Evolutionary conservation across 306 rosid genomes (phyloP).

Genomic region (Medicago lupulina): DNA sequence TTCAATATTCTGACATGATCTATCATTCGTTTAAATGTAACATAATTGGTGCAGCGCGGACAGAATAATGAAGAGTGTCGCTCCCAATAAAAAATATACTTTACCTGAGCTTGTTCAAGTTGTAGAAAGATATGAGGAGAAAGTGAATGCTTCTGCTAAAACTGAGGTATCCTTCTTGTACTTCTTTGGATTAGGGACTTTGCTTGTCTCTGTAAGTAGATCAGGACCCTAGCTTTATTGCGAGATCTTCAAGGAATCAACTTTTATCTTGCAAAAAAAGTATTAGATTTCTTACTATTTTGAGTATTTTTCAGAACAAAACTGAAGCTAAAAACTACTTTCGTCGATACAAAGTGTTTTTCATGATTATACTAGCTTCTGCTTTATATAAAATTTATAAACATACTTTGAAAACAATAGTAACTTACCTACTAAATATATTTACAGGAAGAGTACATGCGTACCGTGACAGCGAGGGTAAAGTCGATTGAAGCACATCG

Average conservation of each 20-base stretch:
- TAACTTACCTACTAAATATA: background rate
- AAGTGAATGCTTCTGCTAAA: background rate
- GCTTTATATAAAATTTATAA: background rate
- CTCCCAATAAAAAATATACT: too few species aligned
- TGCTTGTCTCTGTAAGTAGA: background rate
- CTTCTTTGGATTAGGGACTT: background rate
- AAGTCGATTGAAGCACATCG: background rate
- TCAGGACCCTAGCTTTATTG: too few species aligned
- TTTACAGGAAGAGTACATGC: constrained; percentile 40
- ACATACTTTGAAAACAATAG: background rate
- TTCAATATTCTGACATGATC: background rate
- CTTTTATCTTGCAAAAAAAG: background rate
- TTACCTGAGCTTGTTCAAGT: background rate
- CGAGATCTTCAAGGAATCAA: background rate
- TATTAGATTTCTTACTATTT: background rate
- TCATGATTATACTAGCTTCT: background rate
- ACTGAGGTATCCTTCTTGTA: constrained; percentile 37
- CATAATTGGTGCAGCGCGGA: constrained; percentile 30
- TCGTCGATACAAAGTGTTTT: background rate
- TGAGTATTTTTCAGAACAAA: background rate
- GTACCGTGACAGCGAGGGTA: background rate
- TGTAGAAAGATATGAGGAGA: background rate
- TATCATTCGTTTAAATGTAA: constrained; percentile 25
- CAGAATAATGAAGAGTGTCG: background rate
- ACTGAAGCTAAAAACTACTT: background rate